Conservation (phyloP, 1,139 yeast genomes). For the Scheffersomyces quercinus region DNA sequence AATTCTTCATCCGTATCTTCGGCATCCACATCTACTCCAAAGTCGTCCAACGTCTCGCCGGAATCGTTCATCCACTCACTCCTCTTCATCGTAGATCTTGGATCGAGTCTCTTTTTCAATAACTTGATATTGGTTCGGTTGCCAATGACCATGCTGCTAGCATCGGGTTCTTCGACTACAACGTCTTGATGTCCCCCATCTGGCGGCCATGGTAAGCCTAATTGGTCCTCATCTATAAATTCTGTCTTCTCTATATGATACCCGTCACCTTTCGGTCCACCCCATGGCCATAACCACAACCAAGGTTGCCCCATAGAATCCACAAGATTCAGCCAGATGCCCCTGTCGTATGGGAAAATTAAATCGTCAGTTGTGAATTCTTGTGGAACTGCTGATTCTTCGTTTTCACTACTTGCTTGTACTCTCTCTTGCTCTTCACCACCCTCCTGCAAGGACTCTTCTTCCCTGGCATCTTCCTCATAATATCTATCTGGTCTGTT, state of each 20-base stretch:
- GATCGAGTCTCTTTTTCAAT: constrained; percentile 20
- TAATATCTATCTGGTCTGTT: constrained; percentile 21
- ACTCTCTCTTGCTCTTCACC: constrained; percentile 9
- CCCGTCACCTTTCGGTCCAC: constrained; percentile 49
- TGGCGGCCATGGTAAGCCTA: constrained; percentile 84
- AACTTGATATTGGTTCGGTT: constrained; percentile 19
- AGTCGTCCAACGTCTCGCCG: constrained; percentile 82
- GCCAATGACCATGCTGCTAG: constrained; percentile 14
- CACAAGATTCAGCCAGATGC: constrained; percentile 53
- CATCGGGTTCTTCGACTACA: constrained; percentile 13
- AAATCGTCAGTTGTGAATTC: constrained; percentile 56
- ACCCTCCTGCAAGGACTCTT: constrained; percentile 4
- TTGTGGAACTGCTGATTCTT: constrained; percentile 11
- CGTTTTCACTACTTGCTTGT: constrained; percentile 4
- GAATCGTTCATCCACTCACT: constrained; percentile 71
- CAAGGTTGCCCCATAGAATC: constrained; percentile 58
- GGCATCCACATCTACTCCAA: constrained; percentile 81
- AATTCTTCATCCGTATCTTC: constrained; percentile 38
- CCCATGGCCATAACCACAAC: constrained; percentile 73
- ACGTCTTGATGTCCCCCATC: constrained; percentile 63
- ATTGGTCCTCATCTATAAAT: constrained; percentile 54
- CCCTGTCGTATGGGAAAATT: constrained; percentile 82
- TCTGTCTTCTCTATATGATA: constrained; percentile 55
- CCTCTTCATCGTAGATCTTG: constrained; percentile 27
- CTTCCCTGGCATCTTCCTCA: constrained; percentile 15